These are phyloP conservation scores for Suillus brevipes DNA, from an alignment of 768 basidiomycete species.

Conservation along the genomic window DNA sequence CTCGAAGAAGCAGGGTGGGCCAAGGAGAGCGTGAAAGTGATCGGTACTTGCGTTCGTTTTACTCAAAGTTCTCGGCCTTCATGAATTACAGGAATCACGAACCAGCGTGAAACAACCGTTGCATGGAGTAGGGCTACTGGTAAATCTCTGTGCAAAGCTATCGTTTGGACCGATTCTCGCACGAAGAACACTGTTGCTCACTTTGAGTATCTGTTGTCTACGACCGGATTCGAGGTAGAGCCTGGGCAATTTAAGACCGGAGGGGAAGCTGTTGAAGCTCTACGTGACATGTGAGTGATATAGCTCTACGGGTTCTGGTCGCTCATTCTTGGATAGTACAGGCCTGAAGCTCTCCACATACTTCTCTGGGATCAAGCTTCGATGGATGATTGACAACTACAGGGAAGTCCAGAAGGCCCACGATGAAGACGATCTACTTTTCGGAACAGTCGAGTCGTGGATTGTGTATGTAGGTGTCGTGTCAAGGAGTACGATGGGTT, in stretches of 20 bases:
- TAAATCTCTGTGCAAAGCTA: slow-evolving; percentile 81
- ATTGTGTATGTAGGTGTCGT: slow-evolving; percentile 72
- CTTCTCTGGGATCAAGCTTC: slow-evolving; percentile 94
- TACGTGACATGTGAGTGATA: slow-evolving; percentile 65
- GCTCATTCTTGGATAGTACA: slow-evolving; percentile 50
- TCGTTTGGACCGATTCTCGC: slow-evolving; percentile 97
- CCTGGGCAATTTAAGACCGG: slow-evolving; percentile 71
- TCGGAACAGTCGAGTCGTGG: slow-evolving; percentile 98
- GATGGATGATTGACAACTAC: slow-evolving; percentile 94
- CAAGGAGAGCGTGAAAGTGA: slow-evolving; percentile 82
- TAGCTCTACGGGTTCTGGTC: background rate
- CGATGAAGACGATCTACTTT: slow-evolving; percentile 75
- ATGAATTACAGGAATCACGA: slow-evolving; percentile 73
- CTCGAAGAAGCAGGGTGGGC: slow-evolving; percentile 78
- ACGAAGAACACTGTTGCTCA: slow-evolving; percentile 85
- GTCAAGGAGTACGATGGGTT: slow-evolving; percentile 9
- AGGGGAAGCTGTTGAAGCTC: slow-evolving; percentile 59
- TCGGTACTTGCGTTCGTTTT: slow-evolving; percentile 57
- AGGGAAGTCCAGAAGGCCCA: slow-evolving; percentile 76
- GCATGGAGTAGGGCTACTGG: slow-evolving; percentile 92
- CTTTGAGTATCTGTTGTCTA: slow-evolving; percentile 68
- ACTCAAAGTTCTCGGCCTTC: background rate
- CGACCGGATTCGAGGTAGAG: slow-evolving; percentile 72
- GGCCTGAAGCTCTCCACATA: slow-evolving; percentile 96
- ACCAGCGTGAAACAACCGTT: slow-evolving; percentile 95